phyloP scores from a whole-genome alignment of 1,284 basidiomycete species.

The Inonotus hispidus region DNA sequence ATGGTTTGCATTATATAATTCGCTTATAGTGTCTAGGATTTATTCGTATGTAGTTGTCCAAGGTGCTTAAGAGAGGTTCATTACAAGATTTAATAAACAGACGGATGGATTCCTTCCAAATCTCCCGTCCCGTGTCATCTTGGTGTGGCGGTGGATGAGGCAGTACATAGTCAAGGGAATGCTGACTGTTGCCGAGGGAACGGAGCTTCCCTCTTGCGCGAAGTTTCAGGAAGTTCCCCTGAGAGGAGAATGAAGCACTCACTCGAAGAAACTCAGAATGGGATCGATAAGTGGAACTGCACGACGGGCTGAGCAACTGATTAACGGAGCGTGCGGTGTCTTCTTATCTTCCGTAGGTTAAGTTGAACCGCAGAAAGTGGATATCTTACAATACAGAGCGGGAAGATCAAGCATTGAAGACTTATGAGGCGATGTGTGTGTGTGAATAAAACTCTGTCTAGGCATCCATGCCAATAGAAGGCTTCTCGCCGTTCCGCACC shows the following conservation, averaged over 20 bases:
- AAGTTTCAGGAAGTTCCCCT: background rate
- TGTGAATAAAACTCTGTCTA: constrained; percentile 18
- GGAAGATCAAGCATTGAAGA: background rate
- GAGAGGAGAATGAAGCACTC: background rate
- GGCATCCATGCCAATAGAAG: constrained; percentile 20
- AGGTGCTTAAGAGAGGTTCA: background rate
- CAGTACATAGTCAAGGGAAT: background rate
- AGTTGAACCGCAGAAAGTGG: background rate
- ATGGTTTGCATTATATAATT: background rate
- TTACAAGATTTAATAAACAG: background rate
- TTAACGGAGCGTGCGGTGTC: background rate
- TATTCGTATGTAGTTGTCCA: constrained; percentile 19
- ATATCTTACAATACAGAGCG: background rate
- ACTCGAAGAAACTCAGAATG: background rate
- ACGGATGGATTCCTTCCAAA: background rate
- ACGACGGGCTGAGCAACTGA: background rate
- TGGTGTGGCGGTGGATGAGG: background rate
- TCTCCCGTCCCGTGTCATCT: background rate
- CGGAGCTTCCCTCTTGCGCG: background rate
- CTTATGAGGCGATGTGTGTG: constrained; percentile 3
- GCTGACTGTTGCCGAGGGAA: background rate
- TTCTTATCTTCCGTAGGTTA: background rate
- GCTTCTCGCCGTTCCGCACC: constrained; percentile 17
- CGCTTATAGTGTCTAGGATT: constrained; percentile 7
- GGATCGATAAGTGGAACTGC: no score